Evolutionary conservation across 805 yeast genomes (phyloP).

Genomic region (Yarrowia osloensis): DNA sequence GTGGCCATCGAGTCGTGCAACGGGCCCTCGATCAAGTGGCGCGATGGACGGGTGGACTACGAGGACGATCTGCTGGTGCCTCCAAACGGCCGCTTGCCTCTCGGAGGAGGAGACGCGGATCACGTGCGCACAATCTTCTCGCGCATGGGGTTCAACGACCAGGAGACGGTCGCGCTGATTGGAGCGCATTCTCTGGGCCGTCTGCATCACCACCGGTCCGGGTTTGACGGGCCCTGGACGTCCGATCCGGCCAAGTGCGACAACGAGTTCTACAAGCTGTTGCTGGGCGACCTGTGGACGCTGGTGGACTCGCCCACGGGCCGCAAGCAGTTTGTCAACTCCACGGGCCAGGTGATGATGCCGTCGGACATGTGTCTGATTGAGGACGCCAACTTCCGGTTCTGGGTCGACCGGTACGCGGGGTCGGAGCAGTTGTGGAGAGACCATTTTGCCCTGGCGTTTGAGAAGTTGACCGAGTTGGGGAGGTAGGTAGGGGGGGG

Average conservation of each 20-base stretch:
- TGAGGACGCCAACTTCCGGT: conserved; percentile 58
- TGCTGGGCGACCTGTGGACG: conserved; percentile 59
- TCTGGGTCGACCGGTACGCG: conserved; percentile 71
- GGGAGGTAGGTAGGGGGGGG: no score
- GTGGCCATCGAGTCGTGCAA: conserved; percentile 62
- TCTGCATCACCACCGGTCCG: conserved; percentile 63
- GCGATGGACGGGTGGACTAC: conserved; percentile 66
- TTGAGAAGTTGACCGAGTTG: conserved; percentile 69
- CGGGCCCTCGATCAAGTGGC: conserved; percentile 75
- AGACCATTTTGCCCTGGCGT: conserved; percentile 65
- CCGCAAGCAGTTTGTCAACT: conserved; percentile 48
- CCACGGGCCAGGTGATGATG: conserved; percentile 76
- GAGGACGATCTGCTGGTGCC: conserved; percentile 57
- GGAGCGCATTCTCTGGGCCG: conserved; percentile 64
- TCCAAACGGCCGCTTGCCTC: conserved; percentile 63
- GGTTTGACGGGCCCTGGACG: conserved; percentile 91
- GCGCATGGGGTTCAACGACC: conserved; percentile 62
- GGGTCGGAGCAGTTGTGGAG: conserved; percentile 62
- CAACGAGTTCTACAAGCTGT: conserved; percentile 67
- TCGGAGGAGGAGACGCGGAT: conserved; percentile 55
- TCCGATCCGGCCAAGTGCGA: conserved; percentile 71
- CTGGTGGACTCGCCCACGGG: conserved; percentile 45
- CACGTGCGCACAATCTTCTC: conserved; percentile 57
- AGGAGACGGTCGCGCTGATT: conserved; percentile 62
- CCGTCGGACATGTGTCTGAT: conserved; percentile 76